Conservation (phyloP, 805 yeast genomes). For the Saccharomycopsis sp. region DNA sequence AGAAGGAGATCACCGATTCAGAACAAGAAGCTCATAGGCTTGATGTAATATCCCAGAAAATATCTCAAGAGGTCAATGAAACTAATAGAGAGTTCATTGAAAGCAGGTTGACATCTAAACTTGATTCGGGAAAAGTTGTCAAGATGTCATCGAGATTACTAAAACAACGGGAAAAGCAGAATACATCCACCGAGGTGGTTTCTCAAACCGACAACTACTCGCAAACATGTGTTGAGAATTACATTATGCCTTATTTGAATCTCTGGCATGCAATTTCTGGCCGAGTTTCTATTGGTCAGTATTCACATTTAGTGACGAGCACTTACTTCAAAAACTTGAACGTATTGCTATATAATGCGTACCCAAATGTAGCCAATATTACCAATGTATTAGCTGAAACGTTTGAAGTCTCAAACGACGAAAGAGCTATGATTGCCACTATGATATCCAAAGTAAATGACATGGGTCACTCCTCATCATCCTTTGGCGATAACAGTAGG, state of each 20-base stretch:
- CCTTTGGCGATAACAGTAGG: neutral
- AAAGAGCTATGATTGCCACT: constrained; percentile 3
- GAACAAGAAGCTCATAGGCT: constrained; percentile 12
- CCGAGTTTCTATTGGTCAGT: constrained; percentile 10
- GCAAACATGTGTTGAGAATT: constrained; percentile 2
- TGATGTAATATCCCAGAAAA: constrained; percentile 7
- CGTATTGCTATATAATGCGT: constrained; percentile 12
- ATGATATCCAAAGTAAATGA: neutral
- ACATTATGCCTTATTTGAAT: constrained; percentile 15
- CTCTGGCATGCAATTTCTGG: constrained; percentile 3
- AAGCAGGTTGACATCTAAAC: neutral
- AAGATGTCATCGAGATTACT: constrained; percentile 17
- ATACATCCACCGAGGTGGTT: neutral
- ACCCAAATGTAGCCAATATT: constrained; percentile 7
- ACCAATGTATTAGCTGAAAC: constrained; percentile 7
- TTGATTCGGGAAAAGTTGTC: constrained; percentile 13
- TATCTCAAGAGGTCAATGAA: constrained; percentile 5
- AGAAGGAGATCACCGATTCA: neutral
- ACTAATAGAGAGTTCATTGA: constrained; percentile 4
- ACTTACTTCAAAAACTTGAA: constrained; percentile 14
- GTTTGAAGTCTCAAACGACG: constrained; percentile 5
- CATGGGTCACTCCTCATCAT: neutral
- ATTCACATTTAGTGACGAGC: constrained; percentile 7
- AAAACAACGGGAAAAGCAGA: constrained; percentile 12
- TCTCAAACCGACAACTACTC: constrained; percentile 13